phyloP scores from a whole-genome alignment of 306 rosid species.

The Biancaea sappan region DNA sequence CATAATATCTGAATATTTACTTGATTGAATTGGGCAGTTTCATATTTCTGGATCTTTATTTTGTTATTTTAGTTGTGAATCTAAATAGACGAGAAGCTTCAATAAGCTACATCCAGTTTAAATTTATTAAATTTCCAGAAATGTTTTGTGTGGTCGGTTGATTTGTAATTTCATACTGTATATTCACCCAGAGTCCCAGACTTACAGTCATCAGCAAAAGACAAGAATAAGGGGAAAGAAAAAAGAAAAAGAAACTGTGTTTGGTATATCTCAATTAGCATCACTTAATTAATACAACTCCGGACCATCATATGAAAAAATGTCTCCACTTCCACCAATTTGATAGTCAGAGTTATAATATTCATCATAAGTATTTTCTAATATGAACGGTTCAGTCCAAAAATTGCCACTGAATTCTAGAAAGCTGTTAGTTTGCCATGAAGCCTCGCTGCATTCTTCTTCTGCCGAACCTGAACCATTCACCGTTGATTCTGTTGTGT shows the following conservation, averaged over 20 bases:
- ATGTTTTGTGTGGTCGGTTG: too few relatives aligned
- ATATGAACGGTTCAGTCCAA: conserved; percentile 65
- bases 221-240: neutral
- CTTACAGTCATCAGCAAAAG: neutral
- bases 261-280: neutral
- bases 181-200: too few relatives aligned
- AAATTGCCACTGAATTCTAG: conserved; percentile 42
- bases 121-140: too few relatives aligned
- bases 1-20: too few relatives aligned
- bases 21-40: too few relatives aligned
- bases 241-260: too few relatives aligned
- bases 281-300: conserved; percentile 6
- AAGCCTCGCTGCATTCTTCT: conserved; percentile 29
- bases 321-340: conserved; percentile 23
- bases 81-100: too few relatives aligned
- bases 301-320: conserved; percentile 24
- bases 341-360: conserved; percentile 2
- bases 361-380: conserved; percentile 31
- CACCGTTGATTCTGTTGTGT: neutral
- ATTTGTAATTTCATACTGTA: too few relatives aligned
- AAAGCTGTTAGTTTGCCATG: conserved; percentile 11
- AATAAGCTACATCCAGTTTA: too few relatives aligned
- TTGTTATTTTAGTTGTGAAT: too few relatives aligned
- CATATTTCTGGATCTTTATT: too few relatives aligned
- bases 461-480: neutral